Evolutionary conservation across 352 stramenopile genomes (phyloP).

Genomic region (Globisporangium mamillatum): DNA sequence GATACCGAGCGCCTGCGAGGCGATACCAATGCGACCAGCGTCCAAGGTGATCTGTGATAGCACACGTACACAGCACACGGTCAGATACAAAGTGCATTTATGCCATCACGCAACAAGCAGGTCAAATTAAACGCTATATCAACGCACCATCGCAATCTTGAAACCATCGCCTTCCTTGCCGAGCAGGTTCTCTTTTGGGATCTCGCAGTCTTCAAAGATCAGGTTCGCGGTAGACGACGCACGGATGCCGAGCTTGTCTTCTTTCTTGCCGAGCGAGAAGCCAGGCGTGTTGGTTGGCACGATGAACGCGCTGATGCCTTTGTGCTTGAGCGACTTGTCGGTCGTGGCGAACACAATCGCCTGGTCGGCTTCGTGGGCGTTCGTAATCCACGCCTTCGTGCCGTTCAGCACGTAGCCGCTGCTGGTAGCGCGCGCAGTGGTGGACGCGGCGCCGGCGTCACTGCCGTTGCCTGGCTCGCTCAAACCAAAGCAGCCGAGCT

Average conservation of each 20-base stretch:
- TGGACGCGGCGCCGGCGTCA: constrained; percentile 93
- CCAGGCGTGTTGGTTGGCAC: constrained; percentile 89
- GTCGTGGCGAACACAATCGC: constrained; percentile 97
- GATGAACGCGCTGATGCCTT: constrained; percentile 96
- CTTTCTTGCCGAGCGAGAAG: constrained; percentile 96
- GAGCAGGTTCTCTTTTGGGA: constrained; percentile 89
- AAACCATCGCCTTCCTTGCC: constrained; percentile 86
- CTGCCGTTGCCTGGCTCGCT: constrained; percentile 93
- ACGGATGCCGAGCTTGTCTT: constrained; percentile 98
- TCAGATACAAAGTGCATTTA: background rate
- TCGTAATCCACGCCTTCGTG: constrained; percentile 97
- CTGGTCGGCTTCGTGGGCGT: constrained; percentile 91
- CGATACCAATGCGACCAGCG: constrained; percentile 94
- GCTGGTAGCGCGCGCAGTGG: constrained; percentile 83
- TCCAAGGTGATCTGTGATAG: constrained; percentile 87
- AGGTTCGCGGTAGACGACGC: constrained; percentile 96
- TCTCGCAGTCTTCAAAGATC: constrained; percentile 93
- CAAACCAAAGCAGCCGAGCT: constrained; percentile 95
- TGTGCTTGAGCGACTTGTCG: constrained; percentile 94
- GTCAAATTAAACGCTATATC: background rate
- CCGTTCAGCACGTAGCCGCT: constrained; percentile 95
- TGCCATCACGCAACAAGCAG: background rate
- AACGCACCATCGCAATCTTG: constrained; percentile 79
- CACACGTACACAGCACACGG: background rate
- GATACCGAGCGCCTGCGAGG: constrained; percentile 94